phyloP scores from a whole-genome alignment of 305 asterid genomes.

The Fraxinus latifolia region DNA sequence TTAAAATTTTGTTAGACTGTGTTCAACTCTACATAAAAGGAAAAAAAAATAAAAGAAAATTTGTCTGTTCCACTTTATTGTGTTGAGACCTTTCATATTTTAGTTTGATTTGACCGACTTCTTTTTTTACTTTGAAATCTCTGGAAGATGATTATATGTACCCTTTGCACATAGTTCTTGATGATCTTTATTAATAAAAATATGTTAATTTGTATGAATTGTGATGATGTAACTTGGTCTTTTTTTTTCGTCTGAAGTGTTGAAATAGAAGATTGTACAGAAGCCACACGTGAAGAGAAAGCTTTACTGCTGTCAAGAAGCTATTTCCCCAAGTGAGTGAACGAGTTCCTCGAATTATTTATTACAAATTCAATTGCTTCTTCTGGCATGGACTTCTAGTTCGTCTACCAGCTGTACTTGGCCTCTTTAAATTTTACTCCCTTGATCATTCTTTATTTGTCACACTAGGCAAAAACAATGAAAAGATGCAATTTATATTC shows the following conservation, averaged over 20 bases:
- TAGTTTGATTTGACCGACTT: conserved; percentile 10
- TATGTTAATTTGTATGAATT: background rate
- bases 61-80: conserved; percentile 1
- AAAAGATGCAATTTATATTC: background rate
- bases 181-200: background rate
- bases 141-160: background rate
- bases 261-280: conserved; percentile 38
- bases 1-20: too few relatives aligned
- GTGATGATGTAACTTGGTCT: conserved; percentile 28
- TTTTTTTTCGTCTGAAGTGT: conserved; percentile 40
- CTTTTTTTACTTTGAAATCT: conserved; percentile 13
- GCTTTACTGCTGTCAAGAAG: conserved; percentile 32
- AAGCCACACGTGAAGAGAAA: conserved; percentile 33
- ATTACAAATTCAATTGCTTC: background rate
- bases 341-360: conserved; percentile 14
- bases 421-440: background rate
- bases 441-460: background rate
- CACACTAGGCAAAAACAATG: background rate
- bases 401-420: background rate
- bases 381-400: background rate
- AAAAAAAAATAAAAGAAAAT: background rate
- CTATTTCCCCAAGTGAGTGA: conserved; percentile 77
- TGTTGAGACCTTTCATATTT: conserved; percentile 12
- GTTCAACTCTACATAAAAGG: background rate
- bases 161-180: conserved; percentile 15